Evolutionary conservation across 169 alveolate genomes (phyloP), one percentile per base, ranked within the genome.

Genomic region (Plasmodium cynomolgi): DNA sequence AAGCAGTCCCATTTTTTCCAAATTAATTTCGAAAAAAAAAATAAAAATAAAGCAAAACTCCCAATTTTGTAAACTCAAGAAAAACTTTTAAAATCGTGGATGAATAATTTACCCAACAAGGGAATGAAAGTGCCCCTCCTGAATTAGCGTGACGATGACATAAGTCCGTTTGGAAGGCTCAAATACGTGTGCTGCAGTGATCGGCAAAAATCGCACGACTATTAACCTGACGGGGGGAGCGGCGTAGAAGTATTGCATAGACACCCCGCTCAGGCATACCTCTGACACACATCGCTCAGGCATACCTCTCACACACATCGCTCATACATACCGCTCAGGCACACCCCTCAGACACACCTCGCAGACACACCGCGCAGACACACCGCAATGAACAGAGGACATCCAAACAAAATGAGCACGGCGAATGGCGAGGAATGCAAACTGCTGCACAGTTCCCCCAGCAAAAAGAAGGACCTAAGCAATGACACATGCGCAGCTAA

Each of bases 391-490:
- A 15, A 3, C 62, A 8, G 33, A 77, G 33, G 34, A 56, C 23
- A 50, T 37, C 7, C 26, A 4, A 82, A n/a, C 41, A 82, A 50
- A 82, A 82, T 82, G 90, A 82, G 71, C 72, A 50, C 58, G 23
- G 29, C 37, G 17, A 39, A 82, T 39, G 68, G 31, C 26, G 47
- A 50, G 33, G 79, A 82, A 3, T 56, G 72, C 47, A 82, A 50
- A 29, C 20, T 15, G 39, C 47, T 54, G 34, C 68, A 56, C 23
- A 11, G 20, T 11, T 58, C n/a, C 20, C 33, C 84, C 8, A 50
- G 26, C 23, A 80, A 80, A 44, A 80, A 80, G 31, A 80, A 13
- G 8, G 41, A 37, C 37, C 72, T n/a, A 26, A 80, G 33, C 50
- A 80, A 80, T 41, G 58, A 37, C 20, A 15, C 26, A 41, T 20